Base-by-base conservation (phyloP, 2,329 filamentous ascomycete species). In the Ustilaginoidea virens region DNA sequence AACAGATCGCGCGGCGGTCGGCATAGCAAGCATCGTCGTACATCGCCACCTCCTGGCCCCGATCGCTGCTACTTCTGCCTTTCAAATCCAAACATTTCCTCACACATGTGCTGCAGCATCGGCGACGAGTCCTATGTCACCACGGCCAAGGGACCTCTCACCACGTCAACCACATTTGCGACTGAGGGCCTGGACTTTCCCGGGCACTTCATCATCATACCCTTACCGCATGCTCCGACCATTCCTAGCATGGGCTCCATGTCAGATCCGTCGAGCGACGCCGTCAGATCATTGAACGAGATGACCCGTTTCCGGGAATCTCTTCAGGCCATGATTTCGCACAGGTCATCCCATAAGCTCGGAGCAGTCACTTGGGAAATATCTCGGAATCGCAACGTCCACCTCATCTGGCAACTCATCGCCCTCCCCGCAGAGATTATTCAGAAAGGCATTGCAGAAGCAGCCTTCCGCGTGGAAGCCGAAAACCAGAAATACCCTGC, bases 51-150 rank as follows among this genome's bases (percentile, higher is more conserved):
- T 5, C 74, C 73, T 0, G 73, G 75, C 0, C 83, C 82, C 2
- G 75, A 77, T 29, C 69, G 78, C 44, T 98, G 90, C 56, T 98
- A 90, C 61, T 96, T 98, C 60, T 98, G 90, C 48, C 66, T 98
- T 8, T 86, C 82, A 5, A 94, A 92, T 50, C 73, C 80, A 5
- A 79, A 78, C 35, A 61, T 90, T 25, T 79, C 80, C 29, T 78
- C 77, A 2, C 87, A 98, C 54, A 79, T 98, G 53, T 78, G 94
- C 43, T 79, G 80, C 39, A 85, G 80, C 16, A 87, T 98, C 38
- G 90, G 81, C 30, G 75, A 85, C 12, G 80, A 92, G 35, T 68
- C 74, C 30, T 96, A 96, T 51, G 56, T 96, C 31, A 92, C 90
- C 17, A 90, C 80, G 15, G 83, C 90, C 34, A 94, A 93, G 51